These are phyloP conservation scores for Monsonia emarginata DNA, from an alignment of 441 rosid genomes.

Conservation along the genomic window DNA sequence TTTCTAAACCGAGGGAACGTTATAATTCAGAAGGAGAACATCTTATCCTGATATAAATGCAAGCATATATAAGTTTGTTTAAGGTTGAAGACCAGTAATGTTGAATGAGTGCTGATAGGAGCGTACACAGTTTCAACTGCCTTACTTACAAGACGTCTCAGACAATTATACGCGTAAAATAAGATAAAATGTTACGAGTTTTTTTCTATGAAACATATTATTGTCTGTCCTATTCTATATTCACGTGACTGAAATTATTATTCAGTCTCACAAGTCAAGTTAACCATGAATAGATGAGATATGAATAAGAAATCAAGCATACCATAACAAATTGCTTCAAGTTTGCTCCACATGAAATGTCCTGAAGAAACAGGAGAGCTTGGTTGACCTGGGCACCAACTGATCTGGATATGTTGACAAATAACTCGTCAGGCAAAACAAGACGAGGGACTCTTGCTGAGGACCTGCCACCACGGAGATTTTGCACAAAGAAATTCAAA, in stretches of 20 bases:
- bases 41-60: not conserved
- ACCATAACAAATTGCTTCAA: constrained; percentile 72
- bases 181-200: no score
- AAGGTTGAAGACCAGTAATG: not conserved
- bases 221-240: no score
- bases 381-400: constrained; percentile 55
- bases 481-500: not conserved
- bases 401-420: constrained; percentile 49
- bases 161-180: not conserved
- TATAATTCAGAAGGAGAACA: constrained; percentile 3
- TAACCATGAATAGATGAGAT: no score
- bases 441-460: constrained; percentile 60
- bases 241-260: no score
- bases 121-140: not conserved
- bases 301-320: constrained; percentile 11
- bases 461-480: constrained; percentile 37
- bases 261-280: no score
- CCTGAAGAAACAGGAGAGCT: constrained; percentile 60
- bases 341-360: constrained; percentile 57
- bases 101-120: not conserved
- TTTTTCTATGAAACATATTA: no score
- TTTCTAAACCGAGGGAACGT: not conserved
- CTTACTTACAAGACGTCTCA: not conserved
- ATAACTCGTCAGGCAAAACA: constrained; percentile 58
- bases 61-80: no score